A percentile compares a stretch with the other conserved stretches of the same genome.
Conservation (phyloP, 139 green algal genomes). For the Diplosphaera chodatii region DNA sequence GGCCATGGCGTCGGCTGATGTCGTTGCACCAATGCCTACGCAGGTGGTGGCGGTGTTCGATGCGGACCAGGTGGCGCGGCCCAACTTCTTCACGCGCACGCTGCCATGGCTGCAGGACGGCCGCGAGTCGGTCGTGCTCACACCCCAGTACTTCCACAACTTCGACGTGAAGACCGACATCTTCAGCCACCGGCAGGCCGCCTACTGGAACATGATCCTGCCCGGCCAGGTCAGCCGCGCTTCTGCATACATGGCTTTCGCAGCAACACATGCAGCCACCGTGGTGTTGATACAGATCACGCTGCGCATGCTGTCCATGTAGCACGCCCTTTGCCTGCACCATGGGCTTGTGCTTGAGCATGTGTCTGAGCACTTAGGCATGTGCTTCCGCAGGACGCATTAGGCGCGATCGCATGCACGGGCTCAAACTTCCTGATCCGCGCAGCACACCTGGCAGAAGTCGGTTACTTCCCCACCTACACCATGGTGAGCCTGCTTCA, state of each 20-base stretch:
- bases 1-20: no score
- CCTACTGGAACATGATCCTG: slow-evolving; percentile 7
- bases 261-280: no score
- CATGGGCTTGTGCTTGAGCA: no score
- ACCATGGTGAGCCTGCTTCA: slow-evolving; percentile 29
- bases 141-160: slow-evolving; percentile 10
- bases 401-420: slow-evolving; percentile 3
- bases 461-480: slow-evolving; percentile 67
- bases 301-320: no score
- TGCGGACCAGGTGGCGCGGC: slow-evolving; percentile 51
- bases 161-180: slow-evolving; percentile 2
- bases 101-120: slow-evolving; percentile 29
- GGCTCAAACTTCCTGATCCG: slow-evolving; percentile 10
- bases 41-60: slow-evolving; percentile 61
- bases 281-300: no score
- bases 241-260: no score
- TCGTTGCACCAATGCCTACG: no score
- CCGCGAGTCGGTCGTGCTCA: neutral
- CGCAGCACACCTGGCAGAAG: slow-evolving; percentile 12
- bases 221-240: neutral
- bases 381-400: slow-evolving; percentile 4
- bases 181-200: slow-evolving; percentile 10
- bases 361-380: no score
- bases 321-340: no score
- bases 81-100: slow-evolving; percentile 66